Evolutionary conservation across 176 grass and related monocot species (phyloP).

Genomic region (Dactylis glomerata): DNA sequence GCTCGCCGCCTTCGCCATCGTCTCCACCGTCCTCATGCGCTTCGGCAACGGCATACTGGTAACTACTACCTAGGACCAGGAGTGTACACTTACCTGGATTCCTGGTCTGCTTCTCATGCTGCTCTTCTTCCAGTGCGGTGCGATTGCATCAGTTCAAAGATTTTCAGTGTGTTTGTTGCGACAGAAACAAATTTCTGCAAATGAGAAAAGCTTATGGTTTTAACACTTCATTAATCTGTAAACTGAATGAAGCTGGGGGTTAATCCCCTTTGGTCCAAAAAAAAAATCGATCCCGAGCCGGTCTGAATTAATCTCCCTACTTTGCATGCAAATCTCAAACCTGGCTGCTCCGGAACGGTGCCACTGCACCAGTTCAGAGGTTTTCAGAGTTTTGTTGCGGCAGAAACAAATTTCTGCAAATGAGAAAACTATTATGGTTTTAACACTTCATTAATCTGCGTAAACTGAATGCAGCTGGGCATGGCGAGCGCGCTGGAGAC

Average conservation of each 20-base stretch:
- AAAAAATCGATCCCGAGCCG: no score
- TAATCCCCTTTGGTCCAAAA: no score
- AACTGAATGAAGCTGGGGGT: slow-evolving; percentile 35
- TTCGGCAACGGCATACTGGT: slow-evolving; percentile 84
- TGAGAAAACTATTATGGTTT: not conserved
- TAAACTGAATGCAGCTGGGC: slow-evolving; percentile 31
- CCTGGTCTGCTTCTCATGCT: not conserved
- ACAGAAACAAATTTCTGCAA: not conserved
- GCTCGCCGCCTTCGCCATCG: slow-evolving; percentile 78
- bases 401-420: not conserved
- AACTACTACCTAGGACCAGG: not conserved
- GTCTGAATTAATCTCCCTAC: no score
- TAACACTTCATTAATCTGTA: not conserved
- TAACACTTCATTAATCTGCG: not conserved
- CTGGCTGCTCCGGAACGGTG: not conserved
- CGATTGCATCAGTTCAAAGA: not conserved
- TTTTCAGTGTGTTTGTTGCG: not conserved
- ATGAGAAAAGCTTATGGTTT: not conserved
- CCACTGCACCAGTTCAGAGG: not conserved
- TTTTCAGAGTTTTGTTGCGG: not conserved
- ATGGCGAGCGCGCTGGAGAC: slow-evolving; percentile 64
- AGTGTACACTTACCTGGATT: not conserved
- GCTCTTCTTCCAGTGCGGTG: not conserved
- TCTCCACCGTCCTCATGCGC: slow-evolving; percentile 84
- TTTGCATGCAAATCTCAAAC: not conserved